phyloP scores from a whole-genome alignment of 352 stramenopile species.

The Phytophthora pistaciae region DNA sequence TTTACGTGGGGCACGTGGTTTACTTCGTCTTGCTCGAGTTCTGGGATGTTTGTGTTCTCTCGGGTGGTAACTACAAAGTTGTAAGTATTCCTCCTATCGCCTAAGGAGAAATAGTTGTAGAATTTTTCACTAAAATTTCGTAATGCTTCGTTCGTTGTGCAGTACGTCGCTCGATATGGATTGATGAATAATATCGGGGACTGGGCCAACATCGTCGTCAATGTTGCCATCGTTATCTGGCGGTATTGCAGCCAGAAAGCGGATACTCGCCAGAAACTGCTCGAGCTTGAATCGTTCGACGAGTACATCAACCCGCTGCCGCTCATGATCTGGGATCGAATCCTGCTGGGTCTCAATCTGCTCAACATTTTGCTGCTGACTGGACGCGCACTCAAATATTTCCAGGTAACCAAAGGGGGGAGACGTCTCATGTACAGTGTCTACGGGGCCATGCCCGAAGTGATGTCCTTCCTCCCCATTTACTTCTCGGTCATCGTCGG shows the following conservation, averaged over 20 bases:
- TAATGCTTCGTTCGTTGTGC: neutral
- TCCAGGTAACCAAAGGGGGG: constrained; percentile 74
- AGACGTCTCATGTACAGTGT: constrained; percentile 72
- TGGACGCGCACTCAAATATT: constrained; percentile 71
- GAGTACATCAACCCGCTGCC: constrained; percentile 61
- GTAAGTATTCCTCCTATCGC: constrained; percentile 35
- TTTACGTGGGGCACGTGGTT: constrained; percentile 59
- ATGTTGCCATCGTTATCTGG: constrained; percentile 65
- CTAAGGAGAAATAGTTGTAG: neutral
- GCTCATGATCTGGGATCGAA: constrained; percentile 67
- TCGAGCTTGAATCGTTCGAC: constrained; percentile 63
- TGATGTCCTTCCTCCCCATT: constrained; percentile 76
- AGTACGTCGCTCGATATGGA: constrained; percentile 76
- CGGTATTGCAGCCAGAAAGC: constrained; percentile 63
- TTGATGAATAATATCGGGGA: constrained; percentile 74
- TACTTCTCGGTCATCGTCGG: constrained; percentile 70
- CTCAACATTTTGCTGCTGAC: constrained; percentile 76
- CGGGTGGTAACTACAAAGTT: constrained; percentile 49
- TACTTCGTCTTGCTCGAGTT: constrained; percentile 74
- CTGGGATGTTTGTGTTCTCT: constrained; percentile 75
- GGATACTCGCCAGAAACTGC: constrained; percentile 41
- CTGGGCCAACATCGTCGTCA: constrained; percentile 72
- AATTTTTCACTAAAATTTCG: constrained; percentile 2
- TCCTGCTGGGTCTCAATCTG: constrained; percentile 71
- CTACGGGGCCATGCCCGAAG: constrained; percentile 78